Base-by-base conservation (phyloP, 192 early-diverging fungal species). In the Coemansia sp. region DNA sequence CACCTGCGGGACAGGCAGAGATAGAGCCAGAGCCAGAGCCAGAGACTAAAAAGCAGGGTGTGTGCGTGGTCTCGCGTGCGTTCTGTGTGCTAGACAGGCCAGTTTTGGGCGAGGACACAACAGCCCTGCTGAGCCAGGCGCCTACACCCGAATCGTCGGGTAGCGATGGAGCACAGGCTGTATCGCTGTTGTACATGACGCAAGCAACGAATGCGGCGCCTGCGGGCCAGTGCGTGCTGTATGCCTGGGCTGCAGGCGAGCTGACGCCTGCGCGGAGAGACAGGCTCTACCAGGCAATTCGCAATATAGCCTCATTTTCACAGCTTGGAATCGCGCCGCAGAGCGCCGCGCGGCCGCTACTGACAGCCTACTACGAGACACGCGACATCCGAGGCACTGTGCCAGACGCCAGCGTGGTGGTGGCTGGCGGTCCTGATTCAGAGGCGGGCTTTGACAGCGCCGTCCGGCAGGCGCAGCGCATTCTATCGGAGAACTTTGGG, bases 31-130 rank as follows among this genome's bases (percentile, higher is more conserved):
- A n/a, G n/a, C n/a, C n/a, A n/a, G n/a, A n/a, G n/a, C n/a, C n/a
- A n/a, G n/a, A n/a, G n/a, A n/a, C n/a, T n/a, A n/a, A n/a, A n/a
- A n/a, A n/a, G n/a, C n/a, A n/a, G n/a, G n/a, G n/a, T n/a, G n/a
- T n/a, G n/a, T n/a, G n/a, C n/a, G 60, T 63, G 19, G 43, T 64
- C 17, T 72, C 58, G 17, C 80, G 61, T 20, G 78, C 77, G 32
- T 60, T 80, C 41, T 63, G 55, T n/a, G 58, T 72, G 19, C 51
- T 74, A 50, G 79, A 79, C 55, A 40, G 46, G 40, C 46, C 73
- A 22, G 60, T 70, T 13, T 33, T 81, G 44, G 49, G 66, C 37
- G 58, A 53, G 2, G 60, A 65, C 32, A 60, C 66, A 3, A 58
- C 51, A 5, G 50, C 55, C 2, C 28, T 60, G 11, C 42, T 58